A percentile compares a stretch with the other conserved stretches of the same genome.
Conservation (phyloP, 192 early-diverging fungal species). For the Backusella mclennaniae region DNA sequence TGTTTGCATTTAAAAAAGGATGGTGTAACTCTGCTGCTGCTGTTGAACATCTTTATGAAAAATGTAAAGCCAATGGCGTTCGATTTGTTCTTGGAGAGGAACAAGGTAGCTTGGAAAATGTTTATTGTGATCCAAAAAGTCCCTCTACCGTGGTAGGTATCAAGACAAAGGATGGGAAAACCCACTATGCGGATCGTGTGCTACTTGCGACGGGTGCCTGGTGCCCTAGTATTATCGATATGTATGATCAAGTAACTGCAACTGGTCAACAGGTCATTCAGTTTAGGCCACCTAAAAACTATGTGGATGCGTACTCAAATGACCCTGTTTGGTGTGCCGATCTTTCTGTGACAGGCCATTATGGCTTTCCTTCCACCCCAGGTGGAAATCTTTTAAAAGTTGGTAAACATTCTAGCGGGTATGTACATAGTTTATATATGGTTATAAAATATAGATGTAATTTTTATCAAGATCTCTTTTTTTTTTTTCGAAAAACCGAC, state of each 20-base stretch:
- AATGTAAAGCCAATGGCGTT: slow-evolving; percentile 19
- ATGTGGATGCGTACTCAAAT: neutral
- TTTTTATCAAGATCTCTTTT: neutral
- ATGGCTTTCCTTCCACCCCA: slow-evolving; percentile 47
- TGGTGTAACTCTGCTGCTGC: slow-evolving; percentile 30
- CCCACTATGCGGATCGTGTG: slow-evolving; percentile 36
- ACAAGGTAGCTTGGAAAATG: neutral
- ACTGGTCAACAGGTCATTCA: slow-evolving; percentile 52
- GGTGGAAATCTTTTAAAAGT: slow-evolving; percentile 44
- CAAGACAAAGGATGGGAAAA: slow-evolving; percentile 35
- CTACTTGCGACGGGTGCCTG: slow-evolving; percentile 48
- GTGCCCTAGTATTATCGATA: slow-evolving; percentile 40
- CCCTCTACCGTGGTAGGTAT: slow-evolving; percentile 32
- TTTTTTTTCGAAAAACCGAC: neutral
- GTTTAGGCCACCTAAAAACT: slow-evolving; percentile 28
- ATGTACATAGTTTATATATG: neutral
- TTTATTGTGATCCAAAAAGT: neutral
- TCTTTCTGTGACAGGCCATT: slow-evolving; percentile 41
- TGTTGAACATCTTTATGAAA: slow-evolving; percentile 11
- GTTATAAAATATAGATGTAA: neutral
- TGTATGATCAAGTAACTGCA: slow-evolving; percentile 35
- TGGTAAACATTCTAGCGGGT: slow-evolving; percentile 40
- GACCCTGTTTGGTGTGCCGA: slow-evolving; percentile 54
- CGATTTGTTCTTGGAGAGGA: slow-evolving; percentile 13
- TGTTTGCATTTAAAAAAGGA: slow-evolving; percentile 1